Conservation (phyloP, 495 filamentous ascomycete species). For the Rusavskia elegans region DNA sequence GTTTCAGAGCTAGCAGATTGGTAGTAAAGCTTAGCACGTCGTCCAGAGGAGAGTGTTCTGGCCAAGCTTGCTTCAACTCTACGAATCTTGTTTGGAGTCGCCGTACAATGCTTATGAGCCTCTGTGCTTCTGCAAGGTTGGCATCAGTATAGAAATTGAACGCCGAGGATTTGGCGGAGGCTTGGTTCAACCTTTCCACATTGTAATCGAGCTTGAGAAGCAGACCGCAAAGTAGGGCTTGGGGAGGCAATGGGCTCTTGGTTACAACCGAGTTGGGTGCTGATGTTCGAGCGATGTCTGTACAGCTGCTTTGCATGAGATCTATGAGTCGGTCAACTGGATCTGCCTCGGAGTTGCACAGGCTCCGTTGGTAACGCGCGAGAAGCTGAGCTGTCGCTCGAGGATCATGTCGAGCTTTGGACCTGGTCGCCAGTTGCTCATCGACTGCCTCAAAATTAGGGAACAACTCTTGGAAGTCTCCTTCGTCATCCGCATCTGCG, state of each 20-base stretch:
- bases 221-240: conserved; percentile 45
- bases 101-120: conserved; percentile 47
- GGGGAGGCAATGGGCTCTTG: conserved; percentile 24
- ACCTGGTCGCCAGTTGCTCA: conserved; percentile 17
- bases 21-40: conserved; percentile 64
- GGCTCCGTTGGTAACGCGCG: conserved; percentile 34
- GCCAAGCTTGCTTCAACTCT: conserved; percentile 52
- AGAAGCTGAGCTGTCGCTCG: conserved; percentile 32
- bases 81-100: conserved; percentile 51
- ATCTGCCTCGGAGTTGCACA: conserved; percentile 23
- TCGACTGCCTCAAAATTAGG: conserved; percentile 48
- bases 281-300: conserved; percentile 4
- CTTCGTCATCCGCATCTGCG: conserved; percentile 57
- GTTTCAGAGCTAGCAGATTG: conserved; percentile 53
- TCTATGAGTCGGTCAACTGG: conserved; percentile 1
- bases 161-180: conserved; percentile 17
- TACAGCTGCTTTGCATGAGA: conserved; percentile 4
- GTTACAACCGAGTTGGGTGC: conserved; percentile 1
- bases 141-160: conserved; percentile 85
- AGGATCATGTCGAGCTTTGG: conserved; percentile 16
- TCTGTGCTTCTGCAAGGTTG: conserved; percentile 58
- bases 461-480: conserved; percentile 66
- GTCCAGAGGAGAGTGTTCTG: conserved; percentile 54
- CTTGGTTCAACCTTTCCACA: conserved; percentile 34
- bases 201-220: conserved; percentile 45